Conservation (phyloP, 768 basidiomycete genomes). For the Cystofilobasidium bisporidii region DNA sequence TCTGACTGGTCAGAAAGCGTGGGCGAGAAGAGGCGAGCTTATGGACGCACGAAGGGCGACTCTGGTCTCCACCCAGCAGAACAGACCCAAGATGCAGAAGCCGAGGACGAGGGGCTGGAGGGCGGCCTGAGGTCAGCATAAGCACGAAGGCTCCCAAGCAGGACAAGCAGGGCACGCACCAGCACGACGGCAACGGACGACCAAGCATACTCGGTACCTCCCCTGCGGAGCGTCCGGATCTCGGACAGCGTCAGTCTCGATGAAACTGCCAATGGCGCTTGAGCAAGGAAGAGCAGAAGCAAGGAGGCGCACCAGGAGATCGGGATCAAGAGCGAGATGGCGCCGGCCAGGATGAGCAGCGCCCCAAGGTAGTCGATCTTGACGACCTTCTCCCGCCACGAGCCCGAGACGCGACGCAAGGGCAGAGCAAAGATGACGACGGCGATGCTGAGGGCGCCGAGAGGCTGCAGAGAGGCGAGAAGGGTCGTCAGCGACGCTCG, state of each 20-base stretch:
- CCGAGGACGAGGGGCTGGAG: constrained; percentile 49
- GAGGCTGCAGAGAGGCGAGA: constrained; percentile 49
- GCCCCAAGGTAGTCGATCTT: constrained; percentile 59
- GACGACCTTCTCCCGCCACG: constrained; percentile 54
- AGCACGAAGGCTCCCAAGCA: neutral
- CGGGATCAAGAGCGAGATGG: constrained; percentile 56
- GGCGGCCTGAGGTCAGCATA: neutral
- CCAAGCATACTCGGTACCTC: constrained; percentile 66
- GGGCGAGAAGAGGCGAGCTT: neutral
- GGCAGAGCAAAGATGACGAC: constrained; percentile 58
- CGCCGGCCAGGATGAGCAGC: constrained; percentile 51
- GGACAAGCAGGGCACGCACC: neutral
- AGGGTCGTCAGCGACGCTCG: neutral
- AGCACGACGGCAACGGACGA: constrained; percentile 55
- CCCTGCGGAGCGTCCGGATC: constrained; percentile 46
- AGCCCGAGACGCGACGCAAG: constrained; percentile 57
- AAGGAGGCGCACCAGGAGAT: constrained; percentile 52
- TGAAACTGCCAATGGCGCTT: no score
- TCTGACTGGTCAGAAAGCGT: no score
- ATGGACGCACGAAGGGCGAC: constrained; percentile 41
- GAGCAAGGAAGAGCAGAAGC: no score
- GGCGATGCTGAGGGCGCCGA: constrained; percentile 49
- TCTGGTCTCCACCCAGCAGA: constrained; percentile 66
- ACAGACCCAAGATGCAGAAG: constrained; percentile 48
- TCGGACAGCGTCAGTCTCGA: no score